Evolutionary conservation across 768 basidiomycete species (phyloP), one percentile per base, ranked within the genome.

Genomic region (Hortiboletus flavorubellus): DNA sequence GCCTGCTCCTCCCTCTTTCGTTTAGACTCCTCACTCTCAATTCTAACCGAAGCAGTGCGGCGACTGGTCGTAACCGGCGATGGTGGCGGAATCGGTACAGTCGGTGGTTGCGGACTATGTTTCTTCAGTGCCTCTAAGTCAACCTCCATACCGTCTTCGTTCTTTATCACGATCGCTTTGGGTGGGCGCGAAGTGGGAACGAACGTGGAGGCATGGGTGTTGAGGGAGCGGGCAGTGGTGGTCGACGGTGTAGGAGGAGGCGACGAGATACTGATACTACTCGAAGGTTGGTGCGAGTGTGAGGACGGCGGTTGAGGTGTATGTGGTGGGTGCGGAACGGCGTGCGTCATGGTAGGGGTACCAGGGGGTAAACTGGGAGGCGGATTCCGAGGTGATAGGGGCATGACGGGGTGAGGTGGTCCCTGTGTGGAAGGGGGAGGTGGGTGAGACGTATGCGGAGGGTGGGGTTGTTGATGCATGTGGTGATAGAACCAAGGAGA

Each of bases 181-280:
- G 75, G 68, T 14, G 70, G 54, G 11, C 76, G 73, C 11, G 71
- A 61, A 31, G 61, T 69, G 8, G 90, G 89, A 16, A 90, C 83
- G 66, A 91, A 92, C 3, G 86, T 65, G 53, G 71, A 78, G 4
- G 89, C 88, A 63, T 76, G 78, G 4, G 81, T 80, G 64, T 85
- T 89, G 46, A 91, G 76, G 12, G 80, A 50, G 59, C 69, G 77
- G 30, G 56, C 71, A 23, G 74, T 71, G 8, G 78, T 66, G 2
- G 84, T 74, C 2, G 83, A 80, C 2, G 86, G 89, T 6, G 89
- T 88, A 3, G 86, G 80, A 23, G 88, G 84, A 5, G 86, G 86
- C 0, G 86, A 80, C 11, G 86, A 72, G 18, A 75, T 68, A 41
- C 69, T 70, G 26, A 80, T 74, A 56, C 73, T 79, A 49, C 73